Evolutionary conservation across 495 filamentous ascomycete genomes (phyloP).

Genomic region (Parmelia sp.): DNA sequence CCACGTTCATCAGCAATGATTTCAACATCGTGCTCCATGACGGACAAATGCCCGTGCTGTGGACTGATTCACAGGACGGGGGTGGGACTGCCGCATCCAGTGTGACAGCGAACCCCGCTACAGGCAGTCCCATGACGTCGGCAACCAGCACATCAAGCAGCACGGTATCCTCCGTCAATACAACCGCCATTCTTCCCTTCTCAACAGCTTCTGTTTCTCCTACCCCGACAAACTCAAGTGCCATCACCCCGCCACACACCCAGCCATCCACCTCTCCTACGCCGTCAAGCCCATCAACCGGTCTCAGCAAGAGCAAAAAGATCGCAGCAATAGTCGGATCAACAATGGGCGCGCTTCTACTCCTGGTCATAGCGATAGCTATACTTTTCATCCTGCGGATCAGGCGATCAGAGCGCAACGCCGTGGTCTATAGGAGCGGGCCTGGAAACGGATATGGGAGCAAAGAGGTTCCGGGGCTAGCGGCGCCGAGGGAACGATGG

Average conservation of each 20-base stretch:
- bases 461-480: not conserved
- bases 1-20: constrained; percentile 2
- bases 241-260: not conserved
- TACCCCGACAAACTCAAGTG: not conserved
- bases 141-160: not conserved
- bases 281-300: not conserved
- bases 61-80: not conserved
- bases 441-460: not conserved
- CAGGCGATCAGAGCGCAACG: not conserved
- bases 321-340: not conserved
- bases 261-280: not conserved
- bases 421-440: constrained; percentile 3
- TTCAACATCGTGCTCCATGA: not conserved
- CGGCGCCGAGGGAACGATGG: not conserved
- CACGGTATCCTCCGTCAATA: not conserved
- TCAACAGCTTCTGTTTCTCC: not conserved
- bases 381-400: not conserved
- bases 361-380: not conserved
- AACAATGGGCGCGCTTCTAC: not conserved
- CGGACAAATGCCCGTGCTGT: not conserved
- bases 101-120: not conserved
- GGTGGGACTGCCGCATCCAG: not conserved
- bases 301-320: constrained; percentile 4
- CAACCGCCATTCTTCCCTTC: not conserved
- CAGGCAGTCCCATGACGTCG: not conserved